Base-by-base conservation (phyloP, 1,284 basidiomycete genomes). In the Puccinia sorghi region DNA sequence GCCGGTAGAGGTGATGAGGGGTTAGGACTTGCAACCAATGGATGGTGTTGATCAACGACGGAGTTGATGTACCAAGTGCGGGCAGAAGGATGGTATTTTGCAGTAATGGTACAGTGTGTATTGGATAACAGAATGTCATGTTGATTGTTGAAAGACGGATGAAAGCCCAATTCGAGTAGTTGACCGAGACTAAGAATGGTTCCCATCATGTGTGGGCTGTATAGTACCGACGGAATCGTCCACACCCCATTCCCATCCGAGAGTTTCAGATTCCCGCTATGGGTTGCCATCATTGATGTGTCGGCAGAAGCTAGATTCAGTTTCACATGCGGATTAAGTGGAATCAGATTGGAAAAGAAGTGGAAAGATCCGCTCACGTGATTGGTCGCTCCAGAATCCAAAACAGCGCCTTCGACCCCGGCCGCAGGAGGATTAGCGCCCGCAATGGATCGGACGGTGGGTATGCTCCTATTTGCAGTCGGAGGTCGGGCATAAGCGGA, bases 301-400 rank as follows among this genome's bases (percentile, higher is more conserved):
- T 12, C 2, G 2, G 48, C 25, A 37, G 69, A 71, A 4, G 69
- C 69, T 7, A 71, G 50, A 56, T 56, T 71, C 25, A 71, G 64
- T 20, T 48, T 46, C 2, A 67, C 15, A 1, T 20, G 22, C 2
- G 41, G 64, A 12, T 27, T 20, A 2, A 67, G 20, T 3, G 22
- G 37, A 15, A 13, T 2, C 3, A 67, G 25, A 27, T 46, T 7
- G 25, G 25, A 48, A 15, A 67, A 67, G 32, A 15, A 22, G n/a
- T n/a, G n/a, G n/a, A n/a, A n/a, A n/a, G n/a, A n/a, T n/a, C n/a
- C n/a, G n/a, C n/a, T n/a, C n/a, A 25, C 13, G 46, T 41, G 48
- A 48, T 22, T 41, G 43, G 64, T 67, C 39, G 64, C 64, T 43
- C 64, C 64, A 48, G 64, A 67, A 67, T 67, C 64, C 64, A 67